phyloP scores from a whole-genome alignment of 192 early-diverging fungal species.

The Coemansia aciculifera region DNA sequence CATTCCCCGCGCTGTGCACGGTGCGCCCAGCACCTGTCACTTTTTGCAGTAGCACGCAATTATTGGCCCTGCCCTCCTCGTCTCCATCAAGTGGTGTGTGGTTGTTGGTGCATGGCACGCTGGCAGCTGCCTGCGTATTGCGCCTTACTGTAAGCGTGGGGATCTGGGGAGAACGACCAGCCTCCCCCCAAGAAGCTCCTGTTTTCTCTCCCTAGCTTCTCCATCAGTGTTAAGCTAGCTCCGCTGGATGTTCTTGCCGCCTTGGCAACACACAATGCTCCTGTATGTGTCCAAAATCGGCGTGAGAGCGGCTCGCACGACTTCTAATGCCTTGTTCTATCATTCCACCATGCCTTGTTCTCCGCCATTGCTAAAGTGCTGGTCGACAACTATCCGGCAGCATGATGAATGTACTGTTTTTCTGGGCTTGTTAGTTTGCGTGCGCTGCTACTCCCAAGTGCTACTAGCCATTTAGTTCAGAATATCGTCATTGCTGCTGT shows the following conservation, averaged over 20 bases:
- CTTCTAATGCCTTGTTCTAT: slow-evolving; percentile 1
- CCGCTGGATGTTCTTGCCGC: not conserved
- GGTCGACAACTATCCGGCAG: not conserved
- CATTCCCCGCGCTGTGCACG: not conserved
- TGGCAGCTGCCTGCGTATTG: slow-evolving; percentile 13
- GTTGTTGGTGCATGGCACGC: slow-evolving; percentile 3
- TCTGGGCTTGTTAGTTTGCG: not conserved
- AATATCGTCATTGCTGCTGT: slow-evolving; percentile 3
- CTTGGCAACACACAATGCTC: slow-evolving; percentile 1
- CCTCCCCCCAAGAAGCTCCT: slow-evolving; percentile 11
- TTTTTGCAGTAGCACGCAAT: slow-evolving; percentile 11
- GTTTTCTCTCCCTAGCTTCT: slow-evolving; percentile 5
- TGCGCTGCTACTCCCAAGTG: slow-evolving; percentile 5
- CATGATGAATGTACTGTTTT: not conserved
- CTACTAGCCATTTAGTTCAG: not conserved
- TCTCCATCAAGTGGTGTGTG: not conserved
- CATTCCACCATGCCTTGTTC: not conserved
- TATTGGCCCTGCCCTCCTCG: slow-evolving; percentile 4
- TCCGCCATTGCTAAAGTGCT: not conserved
- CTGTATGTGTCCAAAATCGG: not conserved
- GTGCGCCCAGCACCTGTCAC: not conserved
- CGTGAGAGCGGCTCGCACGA: slow-evolving; percentile 11
- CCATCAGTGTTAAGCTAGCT: not conserved
- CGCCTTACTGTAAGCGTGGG: slow-evolving; percentile 19
- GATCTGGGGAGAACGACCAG: slow-evolving; percentile 7